Evolutionary conservation across 768 basidiomycete species (phyloP).

Genomic region (Tricholoma hemisulphureum): DNA sequence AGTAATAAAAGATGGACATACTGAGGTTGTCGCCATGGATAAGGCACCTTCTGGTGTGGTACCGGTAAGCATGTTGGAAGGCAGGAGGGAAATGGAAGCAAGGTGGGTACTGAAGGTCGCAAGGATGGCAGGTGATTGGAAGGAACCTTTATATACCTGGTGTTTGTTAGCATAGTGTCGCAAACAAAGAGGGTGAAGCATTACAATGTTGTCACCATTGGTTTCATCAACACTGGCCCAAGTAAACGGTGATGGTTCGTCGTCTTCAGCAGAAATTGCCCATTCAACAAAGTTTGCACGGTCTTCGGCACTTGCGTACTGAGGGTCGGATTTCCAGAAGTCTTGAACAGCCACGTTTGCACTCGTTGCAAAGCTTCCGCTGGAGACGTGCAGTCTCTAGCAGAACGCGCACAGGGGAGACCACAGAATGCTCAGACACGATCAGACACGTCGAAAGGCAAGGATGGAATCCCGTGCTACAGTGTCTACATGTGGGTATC

Average conservation of each 20-base stretch:
- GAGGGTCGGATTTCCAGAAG: constrained; percentile 2
- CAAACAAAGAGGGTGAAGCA: background rate
- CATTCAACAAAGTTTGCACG: background rate
- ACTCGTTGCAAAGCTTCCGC: background rate
- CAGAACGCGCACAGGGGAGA: too few species aligned
- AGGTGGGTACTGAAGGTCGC: constrained; percentile 2
- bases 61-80: background rate
- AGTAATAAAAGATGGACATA: constrained; percentile 1
- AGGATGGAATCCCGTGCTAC: too few species aligned
- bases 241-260: background rate
- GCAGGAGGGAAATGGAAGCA: background rate
- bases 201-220: background rate
- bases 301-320: background rate
- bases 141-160: constrained; percentile 2
- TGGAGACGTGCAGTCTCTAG: too few species aligned
- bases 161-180: background rate
- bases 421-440: too few species aligned
- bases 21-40: constrained; percentile 1
- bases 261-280: background rate
- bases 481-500: too few species aligned
- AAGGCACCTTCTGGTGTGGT: background rate
- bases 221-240: constrained; percentile 1
- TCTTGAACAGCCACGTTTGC: background rate
- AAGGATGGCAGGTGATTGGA: background rate
- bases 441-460: too few species aligned